Base-by-base conservation (phyloP, 140 eudicot species). In the Erigeron philadelphicus region DNA sequence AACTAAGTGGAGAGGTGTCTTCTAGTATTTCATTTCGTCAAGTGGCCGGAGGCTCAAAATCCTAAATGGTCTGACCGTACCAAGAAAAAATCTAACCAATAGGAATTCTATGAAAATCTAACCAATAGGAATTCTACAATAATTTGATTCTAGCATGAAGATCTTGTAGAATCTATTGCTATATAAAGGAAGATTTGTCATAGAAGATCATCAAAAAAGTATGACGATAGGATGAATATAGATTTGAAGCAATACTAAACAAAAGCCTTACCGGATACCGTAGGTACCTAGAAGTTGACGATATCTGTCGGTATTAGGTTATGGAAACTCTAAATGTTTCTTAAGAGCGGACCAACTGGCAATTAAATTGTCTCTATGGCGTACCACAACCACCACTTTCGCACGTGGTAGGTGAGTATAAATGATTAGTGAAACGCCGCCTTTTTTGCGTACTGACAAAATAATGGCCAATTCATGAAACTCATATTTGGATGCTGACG, bases 281-380 rank as follows among this genome's bases (percentile, higher is more conserved):
- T 56, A 18, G 1, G 35, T 31, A 31, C 38, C 67, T 19, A 25
- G 3, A 43, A 58, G 43, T n/a, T 71, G 9, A 6, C 44, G 0
- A 42, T 68, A 13, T 31, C 0, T 7, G 25, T 21, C 25, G 0
- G 1, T 21, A 41, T 52, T 68, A 40, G 63, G 63, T 38, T 9
- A 76, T 21, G 46, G 59, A 23, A 61, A 60, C 68, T 60, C 23
- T 45, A 31, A 45, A 71, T 46, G 60, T 71, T 67, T 17, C 43
- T 50, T 16, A 46, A 38, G 59, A 21, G 21, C n/a, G 50, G 60
- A 68, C 57, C 64, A 50, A 59, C 16, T 68, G 59, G 19, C 21
- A 11, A 3, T 12, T 11, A 55, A 19, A 66, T 44, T 66, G 12
- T 16, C 15, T 31, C 5, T 2, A 31, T 31, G 3, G 5, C 38